Percentiles rank a stretch among this genome's conserved stretches.
phyloP scores from a whole-genome alignment of 495 filamentous ascomycete species.

The Usnea hakonensis region DNA sequence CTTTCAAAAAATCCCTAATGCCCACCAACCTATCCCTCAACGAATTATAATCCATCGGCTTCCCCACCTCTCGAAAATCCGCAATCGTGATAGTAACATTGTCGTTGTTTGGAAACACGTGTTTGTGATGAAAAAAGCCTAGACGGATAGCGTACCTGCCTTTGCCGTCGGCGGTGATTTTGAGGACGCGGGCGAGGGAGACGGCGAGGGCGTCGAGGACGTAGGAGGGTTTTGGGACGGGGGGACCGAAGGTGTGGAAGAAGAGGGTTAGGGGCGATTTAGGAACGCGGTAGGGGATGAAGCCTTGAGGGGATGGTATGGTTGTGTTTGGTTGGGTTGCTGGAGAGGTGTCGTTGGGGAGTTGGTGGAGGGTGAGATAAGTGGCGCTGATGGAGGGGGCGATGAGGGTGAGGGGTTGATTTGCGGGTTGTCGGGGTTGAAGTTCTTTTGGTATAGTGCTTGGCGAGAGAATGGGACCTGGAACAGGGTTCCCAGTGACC shows the following conservation, averaged over 20 bases:
- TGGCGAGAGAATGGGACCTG: neutral
- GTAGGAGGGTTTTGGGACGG: neutral
- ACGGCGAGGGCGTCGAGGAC: neutral
- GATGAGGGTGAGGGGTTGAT: neutral
- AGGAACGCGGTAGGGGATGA: neutral
- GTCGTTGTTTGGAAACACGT: neutral
- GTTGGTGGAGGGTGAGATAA: neutral
- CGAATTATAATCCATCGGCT: neutral
- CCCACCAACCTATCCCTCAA: neutral
- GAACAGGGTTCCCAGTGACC: neutral
- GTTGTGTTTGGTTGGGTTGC: neutral
- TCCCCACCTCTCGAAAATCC: neutral
- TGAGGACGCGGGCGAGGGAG: neutral
- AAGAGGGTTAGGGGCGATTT: neutral
- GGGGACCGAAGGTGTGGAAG: neutral
- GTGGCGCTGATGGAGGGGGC: neutral
- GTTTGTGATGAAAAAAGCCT: neutral
- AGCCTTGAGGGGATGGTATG: neutral
- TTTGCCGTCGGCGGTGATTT: neutral
- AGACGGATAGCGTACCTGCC: neutral
- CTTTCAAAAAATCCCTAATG: neutral
- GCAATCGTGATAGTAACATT: neutral
- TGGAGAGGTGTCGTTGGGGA: neutral
- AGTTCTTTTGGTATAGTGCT: neutral
- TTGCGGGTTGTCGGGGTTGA: neutral